A percentile compares a stretch with the other conserved stretches of the same genome.
Evolutionary conservation across 2,329 filamentous ascomycete species (phyloP).

Genomic region (Zasmidium angulare): DNA sequence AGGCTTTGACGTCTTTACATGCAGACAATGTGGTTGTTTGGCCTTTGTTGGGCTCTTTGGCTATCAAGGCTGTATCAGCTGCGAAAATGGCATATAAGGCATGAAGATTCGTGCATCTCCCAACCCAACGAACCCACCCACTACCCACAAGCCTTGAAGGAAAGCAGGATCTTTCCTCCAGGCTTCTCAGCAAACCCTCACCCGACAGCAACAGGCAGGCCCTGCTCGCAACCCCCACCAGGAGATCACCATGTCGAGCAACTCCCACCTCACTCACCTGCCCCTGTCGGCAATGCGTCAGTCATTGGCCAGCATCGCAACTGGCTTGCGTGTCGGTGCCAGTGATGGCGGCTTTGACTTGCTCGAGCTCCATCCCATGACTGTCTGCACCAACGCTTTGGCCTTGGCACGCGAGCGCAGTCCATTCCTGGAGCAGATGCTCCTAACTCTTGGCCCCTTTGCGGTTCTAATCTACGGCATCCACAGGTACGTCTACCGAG

Average conservation of each 20-base stretch:
- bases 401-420: slow-evolving; percentile 3
- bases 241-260: neutral
- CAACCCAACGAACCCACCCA: neutral
- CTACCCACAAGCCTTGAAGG: neutral
- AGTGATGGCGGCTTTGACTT: slow-evolving; percentile 3
- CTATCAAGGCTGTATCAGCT: too few relatives aligned
- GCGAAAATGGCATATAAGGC: too few relatives aligned
- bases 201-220: neutral
- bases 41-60: too few relatives aligned
- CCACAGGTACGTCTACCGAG: slow-evolving; percentile 8
- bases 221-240: neutral
- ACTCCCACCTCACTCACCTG: neutral
- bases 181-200: too few relatives aligned
- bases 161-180: neutral
- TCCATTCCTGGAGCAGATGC: neutral
- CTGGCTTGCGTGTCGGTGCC: slow-evolving; percentile 8
- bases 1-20: too few relatives aligned
- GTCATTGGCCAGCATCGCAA: slow-evolving; percentile 5
- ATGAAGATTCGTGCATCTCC: neutral
- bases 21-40: too few relatives aligned
- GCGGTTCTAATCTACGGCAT: slow-evolving; percentile 11
- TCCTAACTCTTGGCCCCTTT: slow-evolving; percentile 10
- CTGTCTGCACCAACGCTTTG: slow-evolving; percentile 9
- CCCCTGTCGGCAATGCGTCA: neutral
- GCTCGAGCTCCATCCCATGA: slow-evolving; percentile 6